These are phyloP conservation scores for Clitoria ternatea DNA, from an alignment of 306 rosid genomes.

Conservation along the genomic window DNA sequence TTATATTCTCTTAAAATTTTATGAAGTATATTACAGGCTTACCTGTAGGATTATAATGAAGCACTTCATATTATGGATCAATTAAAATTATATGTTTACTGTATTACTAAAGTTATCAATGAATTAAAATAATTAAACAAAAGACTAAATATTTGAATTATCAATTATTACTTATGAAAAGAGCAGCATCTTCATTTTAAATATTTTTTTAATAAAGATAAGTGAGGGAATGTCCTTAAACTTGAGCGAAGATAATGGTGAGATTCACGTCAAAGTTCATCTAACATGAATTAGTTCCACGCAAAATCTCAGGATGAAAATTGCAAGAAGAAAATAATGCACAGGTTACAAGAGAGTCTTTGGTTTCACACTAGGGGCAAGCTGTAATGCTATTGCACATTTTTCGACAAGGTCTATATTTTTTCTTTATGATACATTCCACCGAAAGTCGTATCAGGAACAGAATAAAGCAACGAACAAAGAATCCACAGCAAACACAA, in stretches of 20 bases:
- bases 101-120: too few species aligned
- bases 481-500: slow-evolving; percentile 26
- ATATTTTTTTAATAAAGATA: too few species aligned
- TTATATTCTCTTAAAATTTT: too few species aligned
- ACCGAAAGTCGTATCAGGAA: slow-evolving; percentile 50
- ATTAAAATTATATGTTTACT: too few species aligned
- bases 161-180: too few species aligned
- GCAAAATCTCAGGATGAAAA: neutral
- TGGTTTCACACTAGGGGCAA: slow-evolving; percentile 25
- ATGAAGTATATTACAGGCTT: neutral
- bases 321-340: neutral
- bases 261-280: neutral
- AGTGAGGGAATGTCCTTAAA: too few species aligned
- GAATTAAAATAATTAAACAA: too few species aligned
- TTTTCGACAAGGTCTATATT: slow-evolving; percentile 19
- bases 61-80: neutral
- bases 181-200: too few species aligned
- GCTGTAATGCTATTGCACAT: slow-evolving; percentile 26
- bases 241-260: too few species aligned
- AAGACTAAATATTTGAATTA: too few species aligned
- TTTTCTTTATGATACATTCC: slow-evolving; percentile 35
- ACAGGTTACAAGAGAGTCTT: slow-evolving; percentile 12
- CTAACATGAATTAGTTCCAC: neutral
- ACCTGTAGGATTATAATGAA: neutral
- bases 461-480: slow-evolving; percentile 51